phyloP scores from a whole-genome alignment of 768 basidiomycete genomes.

The Lactarius indigo region DNA sequence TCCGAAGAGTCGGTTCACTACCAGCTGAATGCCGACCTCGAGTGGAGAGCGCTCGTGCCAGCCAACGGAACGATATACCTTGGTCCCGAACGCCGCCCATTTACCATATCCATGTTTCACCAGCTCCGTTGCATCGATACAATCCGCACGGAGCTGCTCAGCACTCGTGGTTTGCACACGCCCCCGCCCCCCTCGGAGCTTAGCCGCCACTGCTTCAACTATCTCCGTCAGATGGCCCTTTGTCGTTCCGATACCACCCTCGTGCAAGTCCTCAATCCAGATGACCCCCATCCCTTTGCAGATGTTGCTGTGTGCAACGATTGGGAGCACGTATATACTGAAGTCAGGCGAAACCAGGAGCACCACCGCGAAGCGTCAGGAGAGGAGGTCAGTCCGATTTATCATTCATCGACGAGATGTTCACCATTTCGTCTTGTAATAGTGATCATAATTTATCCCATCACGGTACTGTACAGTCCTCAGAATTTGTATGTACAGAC shows the following conservation, averaged over 20 bases:
- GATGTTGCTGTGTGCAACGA: slow-evolving; percentile 5
- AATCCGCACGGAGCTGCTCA: slow-evolving; percentile 30
- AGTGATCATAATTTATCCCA: not conserved
- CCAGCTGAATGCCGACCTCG: not conserved
- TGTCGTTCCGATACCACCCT: slow-evolving; percentile 40
- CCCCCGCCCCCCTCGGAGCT: slow-evolving; percentile 30
- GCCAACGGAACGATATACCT: not conserved
- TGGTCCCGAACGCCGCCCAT: slow-evolving; percentile 13
- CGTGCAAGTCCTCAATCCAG: slow-evolving; percentile 14
- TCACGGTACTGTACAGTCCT: not conserved
- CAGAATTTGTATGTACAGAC: not conserved
- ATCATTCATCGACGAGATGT: not conserved
- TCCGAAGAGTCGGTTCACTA: slow-evolving; percentile 5
- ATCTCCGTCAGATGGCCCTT: slow-evolving; percentile 37
- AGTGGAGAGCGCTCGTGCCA: slow-evolving; percentile 3
- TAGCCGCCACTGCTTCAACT: slow-evolving; percentile 38
- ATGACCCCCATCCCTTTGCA: not conserved
- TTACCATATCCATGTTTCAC: slow-evolving; percentile 42
- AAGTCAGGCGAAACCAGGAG: slow-evolving; percentile 1
- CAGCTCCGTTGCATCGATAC: slow-evolving; percentile 41
- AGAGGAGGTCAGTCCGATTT: not conserved
- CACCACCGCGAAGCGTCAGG: not conserved
- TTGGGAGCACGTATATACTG: slow-evolving; percentile 6
- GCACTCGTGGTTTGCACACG: slow-evolving; percentile 27
- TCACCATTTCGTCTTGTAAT: not conserved